Evolutionary conservation across 768 basidiomycete species (phyloP).

Genomic region (Mycena maculata): DNA sequence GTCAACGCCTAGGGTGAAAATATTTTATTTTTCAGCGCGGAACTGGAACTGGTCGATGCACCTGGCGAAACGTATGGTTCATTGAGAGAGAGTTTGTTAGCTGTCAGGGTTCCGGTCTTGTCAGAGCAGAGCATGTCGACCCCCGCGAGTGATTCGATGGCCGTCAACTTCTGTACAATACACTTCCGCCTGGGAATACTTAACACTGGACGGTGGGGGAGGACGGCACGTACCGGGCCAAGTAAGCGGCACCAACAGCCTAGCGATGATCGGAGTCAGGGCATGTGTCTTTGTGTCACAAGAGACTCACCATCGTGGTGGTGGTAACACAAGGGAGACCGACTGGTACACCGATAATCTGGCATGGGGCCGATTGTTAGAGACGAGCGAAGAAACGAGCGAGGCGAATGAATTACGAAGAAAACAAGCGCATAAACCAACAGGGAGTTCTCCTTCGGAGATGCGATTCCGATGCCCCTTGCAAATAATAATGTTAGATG

Average conservation of each 20-base stretch:
- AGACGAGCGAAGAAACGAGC: background rate
- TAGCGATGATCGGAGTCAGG: background rate
- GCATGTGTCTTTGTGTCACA: background rate
- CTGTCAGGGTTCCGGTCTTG: conserved; percentile 60
- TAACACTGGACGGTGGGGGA: background rate
- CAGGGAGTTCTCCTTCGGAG: conserved; percentile 56
- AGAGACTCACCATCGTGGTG: conserved; percentile 41
- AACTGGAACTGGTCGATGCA: background rate
- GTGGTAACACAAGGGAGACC: conserved; percentile 60
- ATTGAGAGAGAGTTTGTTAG: conserved; percentile 60
- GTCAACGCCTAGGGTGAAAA: conserved; percentile 37
- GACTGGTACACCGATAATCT: conserved; percentile 61
- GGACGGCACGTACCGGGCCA: conserved; percentile 57
- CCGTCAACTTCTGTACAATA: conserved; percentile 62
- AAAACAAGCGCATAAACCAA: conserved; percentile 57
- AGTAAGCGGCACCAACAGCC: conserved; percentile 45
- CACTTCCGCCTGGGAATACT: conserved; percentile 45
- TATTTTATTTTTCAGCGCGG: background rate
- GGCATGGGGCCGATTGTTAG: background rate
- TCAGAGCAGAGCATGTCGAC: conserved; percentile 59
- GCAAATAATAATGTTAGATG: conserved; percentile 31
- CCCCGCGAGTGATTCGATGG: conserved; percentile 62
- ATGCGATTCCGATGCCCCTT: conserved; percentile 48
- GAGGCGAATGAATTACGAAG: conserved; percentile 40
- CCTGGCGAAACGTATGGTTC: conserved; percentile 44